Evolutionary conservation across 106 monocot genomes (phyloP), one percentile per base, ranked within the genome.

Genomic region (Dendrobium officinale): DNA sequence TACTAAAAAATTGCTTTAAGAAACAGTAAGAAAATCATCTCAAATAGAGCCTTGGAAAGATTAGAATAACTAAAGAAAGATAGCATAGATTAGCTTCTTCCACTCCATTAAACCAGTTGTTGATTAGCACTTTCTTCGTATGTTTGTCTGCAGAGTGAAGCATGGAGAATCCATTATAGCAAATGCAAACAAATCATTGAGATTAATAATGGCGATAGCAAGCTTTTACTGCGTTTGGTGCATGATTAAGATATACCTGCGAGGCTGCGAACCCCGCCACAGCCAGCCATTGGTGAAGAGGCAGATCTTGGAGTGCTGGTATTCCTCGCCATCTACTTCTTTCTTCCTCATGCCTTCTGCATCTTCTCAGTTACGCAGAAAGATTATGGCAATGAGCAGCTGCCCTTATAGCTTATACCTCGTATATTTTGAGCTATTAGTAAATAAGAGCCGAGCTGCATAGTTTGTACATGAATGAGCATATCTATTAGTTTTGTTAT

Each of bases 301-400:
- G 95, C 95, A 44, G 95, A 96, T 86, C 95, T 96, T 56, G 95
- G 95, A 45, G 95, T 96, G 48, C 81, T 93, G 33, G 59, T 91
- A 4, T 96, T 96, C 79, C 86, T 96, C 27, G 78, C 55, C 44
- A 40, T 93, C 64, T 96, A 91, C 70, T 93, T 96, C 41, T 96
- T 96, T 58, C 89, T 96, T 54, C 95, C 95, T 19, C 91, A 93
- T 55, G 72, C 76, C 27, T 77, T 93, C 22, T 96, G 91, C 59
- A 78, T 93, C 47, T 78, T 96, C 3, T 93, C 95, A 10, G 82
- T 96, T 86, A 88, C 91, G 81, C 85, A 83, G 18, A 89, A 77
- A 67, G 84, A 6, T 18, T 15, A 74, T 74, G 73, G 73, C 40
- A 74, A 74, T 42, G 73, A 74, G 19, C 42, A 33, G 31, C 70